These are phyloP conservation scores for Strobilomyces echinocephalus DNA, from an alignment of 768 basidiomycete species.

Conservation along the genomic window DNA sequence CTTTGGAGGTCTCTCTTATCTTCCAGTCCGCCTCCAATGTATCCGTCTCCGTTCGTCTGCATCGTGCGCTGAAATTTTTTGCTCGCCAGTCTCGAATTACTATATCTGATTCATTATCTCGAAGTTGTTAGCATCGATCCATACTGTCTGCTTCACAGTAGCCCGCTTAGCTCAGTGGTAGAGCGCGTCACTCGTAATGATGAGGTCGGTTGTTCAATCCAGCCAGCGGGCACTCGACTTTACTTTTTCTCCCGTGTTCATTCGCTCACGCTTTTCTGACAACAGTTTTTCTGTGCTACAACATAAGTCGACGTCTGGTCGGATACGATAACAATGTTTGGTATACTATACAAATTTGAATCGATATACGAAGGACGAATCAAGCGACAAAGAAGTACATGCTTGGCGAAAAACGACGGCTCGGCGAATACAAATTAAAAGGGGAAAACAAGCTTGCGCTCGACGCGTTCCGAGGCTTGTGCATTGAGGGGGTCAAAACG, in stretches of 20 bases:
- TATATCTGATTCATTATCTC: too few relatives aligned
- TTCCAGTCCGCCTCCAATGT: too few relatives aligned
- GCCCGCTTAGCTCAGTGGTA: conserved; percentile 43
- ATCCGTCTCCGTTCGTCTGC: too few relatives aligned
- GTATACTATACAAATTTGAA: conserved; percentile 22
- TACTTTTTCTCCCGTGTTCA: not conserved
- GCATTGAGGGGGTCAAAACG: not conserved
- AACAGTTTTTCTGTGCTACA: not conserved
- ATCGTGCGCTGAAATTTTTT: too few relatives aligned
- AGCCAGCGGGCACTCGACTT: conserved; percentile 33
- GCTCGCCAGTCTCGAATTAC: too few relatives aligned
- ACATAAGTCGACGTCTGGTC: not conserved
- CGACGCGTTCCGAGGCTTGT: not conserved
- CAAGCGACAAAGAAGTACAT: conserved; percentile 6
- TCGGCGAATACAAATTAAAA: not conserved
- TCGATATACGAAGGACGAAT: conserved; percentile 8
- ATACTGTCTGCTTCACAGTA: too few relatives aligned
- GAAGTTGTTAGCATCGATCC: too few relatives aligned
- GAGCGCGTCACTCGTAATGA: conserved; percentile 42
- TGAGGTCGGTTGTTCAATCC: conserved; percentile 44
- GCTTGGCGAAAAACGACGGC: not conserved
- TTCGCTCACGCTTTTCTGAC: not conserved
- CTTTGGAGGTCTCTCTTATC: too few relatives aligned
- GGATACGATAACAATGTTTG: conserved; percentile 9
- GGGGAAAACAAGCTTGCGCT: not conserved